Percentiles rank a stretch among this genome's conserved stretches.
phyloP scores from a whole-genome alignment of 2,329 filamentous ascomycete species.

The Chaetothyriales sp. region DNA sequence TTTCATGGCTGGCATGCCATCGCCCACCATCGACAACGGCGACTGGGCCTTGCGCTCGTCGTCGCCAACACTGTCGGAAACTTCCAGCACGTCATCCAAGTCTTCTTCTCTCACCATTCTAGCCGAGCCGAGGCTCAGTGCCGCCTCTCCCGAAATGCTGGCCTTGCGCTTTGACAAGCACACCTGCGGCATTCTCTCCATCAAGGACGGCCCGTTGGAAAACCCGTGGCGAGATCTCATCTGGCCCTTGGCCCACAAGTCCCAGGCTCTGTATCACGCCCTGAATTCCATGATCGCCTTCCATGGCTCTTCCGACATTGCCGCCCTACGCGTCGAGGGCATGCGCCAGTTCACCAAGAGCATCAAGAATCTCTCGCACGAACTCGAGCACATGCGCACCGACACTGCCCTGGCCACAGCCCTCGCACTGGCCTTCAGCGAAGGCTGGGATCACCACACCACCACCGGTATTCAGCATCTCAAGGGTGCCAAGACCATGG shows the following conservation, averaged over 20 bases:
- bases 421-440: constrained; percentile 53
- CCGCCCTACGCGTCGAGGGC: constrained; percentile 46
- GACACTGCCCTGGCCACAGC: constrained; percentile 54
- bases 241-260: constrained; percentile 54
- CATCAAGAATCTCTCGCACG: constrained; percentile 44
- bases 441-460: constrained; percentile 58
- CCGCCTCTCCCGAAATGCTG: constrained; percentile 47
- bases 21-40: background rate
- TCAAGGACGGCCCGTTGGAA: constrained; percentile 55
- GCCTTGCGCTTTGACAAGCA: constrained; percentile 50
- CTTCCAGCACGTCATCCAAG: constrained; percentile 21
- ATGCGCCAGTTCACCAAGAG: constrained; percentile 57
- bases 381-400: constrained; percentile 47
- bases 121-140: constrained; percentile 34
- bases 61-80: constrained; percentile 25
- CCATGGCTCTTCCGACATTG: constrained; percentile 38
- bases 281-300: constrained; percentile 57
- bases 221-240: constrained; percentile 59
- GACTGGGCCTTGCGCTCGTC: background rate
- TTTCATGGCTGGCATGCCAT: background rate
- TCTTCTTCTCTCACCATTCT: constrained; percentile 16
- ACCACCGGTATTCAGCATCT: constrained; percentile 57
- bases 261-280: constrained; percentile 53
- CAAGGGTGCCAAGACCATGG: constrained; percentile 50
- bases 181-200: constrained; percentile 56